Percentiles rank a stretch among this genome's conserved stretches.
Evolutionary conservation across 208 protist species (phyloP).

Genomic region (Borovskyia barvae): DNA sequence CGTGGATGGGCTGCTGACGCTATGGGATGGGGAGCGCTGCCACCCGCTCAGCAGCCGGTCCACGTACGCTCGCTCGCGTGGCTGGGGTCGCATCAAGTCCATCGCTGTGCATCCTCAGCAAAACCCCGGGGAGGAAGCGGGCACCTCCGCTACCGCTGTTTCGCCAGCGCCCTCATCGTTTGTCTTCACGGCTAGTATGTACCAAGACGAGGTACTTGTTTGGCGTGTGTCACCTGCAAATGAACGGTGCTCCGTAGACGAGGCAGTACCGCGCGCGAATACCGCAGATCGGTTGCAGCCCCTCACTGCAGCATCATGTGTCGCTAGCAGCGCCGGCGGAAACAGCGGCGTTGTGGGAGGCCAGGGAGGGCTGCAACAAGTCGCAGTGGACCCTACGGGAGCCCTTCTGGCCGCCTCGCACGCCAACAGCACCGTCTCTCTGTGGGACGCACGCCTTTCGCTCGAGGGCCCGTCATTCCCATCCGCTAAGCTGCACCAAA

Average conservation of each 20-base stretch:
- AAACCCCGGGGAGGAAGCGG: background rate
- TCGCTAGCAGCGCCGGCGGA: background rate
- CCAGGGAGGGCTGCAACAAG: constrained; percentile 15
- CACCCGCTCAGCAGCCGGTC: constrained; percentile 38
- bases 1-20: constrained; percentile 75
- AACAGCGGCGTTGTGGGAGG: constrained; percentile 19
- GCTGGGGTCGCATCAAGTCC: constrained; percentile 65
- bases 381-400: constrained; percentile 75
- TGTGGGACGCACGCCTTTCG: constrained; percentile 60
- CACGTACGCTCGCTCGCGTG: constrained; percentile 28
- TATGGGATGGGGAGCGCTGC: constrained; percentile 67
- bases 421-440: constrained; percentile 40
- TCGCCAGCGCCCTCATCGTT: constrained; percentile 17
- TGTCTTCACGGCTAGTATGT: constrained; percentile 73
- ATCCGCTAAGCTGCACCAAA: background rate
- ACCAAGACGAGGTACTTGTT: constrained; percentile 52
- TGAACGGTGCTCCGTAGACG: background rate
- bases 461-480: constrained; percentile 1
- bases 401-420: constrained; percentile 59
- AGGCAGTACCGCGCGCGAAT: background rate
- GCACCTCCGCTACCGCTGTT: background rate
- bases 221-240: constrained; percentile 25
- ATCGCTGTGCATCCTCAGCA: constrained; percentile 44
- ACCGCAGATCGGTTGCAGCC: constrained; percentile 13
- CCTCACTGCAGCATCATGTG: constrained; percentile 4